Percentiles rank a stretch among this genome's conserved stretches.
phyloP scores from a whole-genome alignment of 805 yeast species.

The Saccharomyces eubayanus region DNA sequence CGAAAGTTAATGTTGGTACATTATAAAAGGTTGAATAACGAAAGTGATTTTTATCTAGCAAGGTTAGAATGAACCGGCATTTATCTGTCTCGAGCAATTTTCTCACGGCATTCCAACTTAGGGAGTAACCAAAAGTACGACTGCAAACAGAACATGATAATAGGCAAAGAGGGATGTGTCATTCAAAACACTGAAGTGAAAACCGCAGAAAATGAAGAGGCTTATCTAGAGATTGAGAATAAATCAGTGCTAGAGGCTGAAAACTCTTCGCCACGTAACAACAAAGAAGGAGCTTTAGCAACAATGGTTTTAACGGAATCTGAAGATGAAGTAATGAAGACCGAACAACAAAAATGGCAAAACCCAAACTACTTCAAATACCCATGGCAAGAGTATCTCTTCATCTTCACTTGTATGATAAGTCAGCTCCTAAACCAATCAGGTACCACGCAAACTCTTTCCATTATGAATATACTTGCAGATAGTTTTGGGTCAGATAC shows the following conservation, averaged over 20 bases:
- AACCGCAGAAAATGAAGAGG: not conserved
- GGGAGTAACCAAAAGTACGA: not conserved
- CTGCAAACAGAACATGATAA: not conserved
- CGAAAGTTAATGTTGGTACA: too few species aligned
- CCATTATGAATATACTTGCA: constrained; percentile 32
- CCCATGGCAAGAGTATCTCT: constrained; percentile 20
- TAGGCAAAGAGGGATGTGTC: not conserved
- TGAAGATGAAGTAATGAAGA: not conserved
- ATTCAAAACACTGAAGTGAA: not conserved
- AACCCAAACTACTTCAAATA: constrained; percentile 15
- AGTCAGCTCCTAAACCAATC: constrained; percentile 37
- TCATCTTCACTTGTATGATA: constrained; percentile 26
- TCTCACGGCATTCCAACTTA: too few species aligned
- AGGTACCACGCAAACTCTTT: constrained; percentile 33
- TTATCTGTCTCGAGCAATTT: too few species aligned
- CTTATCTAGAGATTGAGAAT: not conserved
- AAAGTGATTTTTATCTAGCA: too few species aligned
- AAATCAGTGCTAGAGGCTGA: not conserved
- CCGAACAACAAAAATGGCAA: constrained; percentile 9
- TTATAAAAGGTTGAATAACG: too few species aligned
- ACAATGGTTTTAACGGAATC: not conserved
- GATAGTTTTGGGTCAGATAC: constrained; percentile 27
- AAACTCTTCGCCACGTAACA: not conserved
- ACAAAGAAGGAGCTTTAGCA: not conserved
- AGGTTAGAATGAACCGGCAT: too few species aligned